A percentile compares a stretch with the other conserved stretches of the same genome.
Conservation (phyloP, 176 grass and related monocot species). For the Lolium multiflorum region DNA sequence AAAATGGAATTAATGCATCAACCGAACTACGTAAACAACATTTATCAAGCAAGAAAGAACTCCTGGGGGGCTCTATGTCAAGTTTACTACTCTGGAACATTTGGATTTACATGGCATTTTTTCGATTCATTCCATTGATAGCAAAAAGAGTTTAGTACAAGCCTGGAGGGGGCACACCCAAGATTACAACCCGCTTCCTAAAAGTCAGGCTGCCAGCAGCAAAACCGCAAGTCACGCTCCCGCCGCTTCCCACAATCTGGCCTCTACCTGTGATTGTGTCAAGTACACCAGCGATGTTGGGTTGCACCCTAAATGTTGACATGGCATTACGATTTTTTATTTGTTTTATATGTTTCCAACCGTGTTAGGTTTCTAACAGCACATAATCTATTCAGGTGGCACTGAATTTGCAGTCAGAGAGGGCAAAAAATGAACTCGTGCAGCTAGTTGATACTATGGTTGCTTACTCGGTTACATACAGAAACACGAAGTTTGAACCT, state of each 20-base stretch:
- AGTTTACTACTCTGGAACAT: constrained; percentile 26
- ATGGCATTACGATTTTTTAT: constrained; percentile 14
- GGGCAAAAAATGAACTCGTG: constrained; percentile 78
- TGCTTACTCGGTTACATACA: constrained; percentile 86
- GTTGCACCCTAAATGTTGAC: not conserved
- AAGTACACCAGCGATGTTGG: not conserved
- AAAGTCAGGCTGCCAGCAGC: not conserved
- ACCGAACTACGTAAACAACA: constrained; percentile 24
- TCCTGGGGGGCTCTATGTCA: constrained; percentile 23
- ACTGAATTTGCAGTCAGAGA: constrained; percentile 78
- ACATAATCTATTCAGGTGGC: constrained; percentile 62
- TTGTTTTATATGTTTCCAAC: constrained; percentile 11
- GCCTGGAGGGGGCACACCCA: not conserved
- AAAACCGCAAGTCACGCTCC: not conserved
- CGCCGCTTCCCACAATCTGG: not conserved
- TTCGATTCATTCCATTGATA: not conserved
- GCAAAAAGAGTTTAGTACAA: not conserved
- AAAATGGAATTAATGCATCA: constrained; percentile 7
- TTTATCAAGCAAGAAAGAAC: constrained; percentile 27
- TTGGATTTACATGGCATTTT: not conserved
- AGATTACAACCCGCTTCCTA: not conserved
- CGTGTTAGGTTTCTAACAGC: constrained; percentile 40
- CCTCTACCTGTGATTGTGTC: not conserved
- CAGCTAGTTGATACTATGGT: constrained; percentile 95
- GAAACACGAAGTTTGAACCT: constrained; percentile 64